Evolutionary conservation across 2,329 filamentous ascomycete genomes (phyloP).

Genomic region (Coniochaeta prunicola): DNA sequence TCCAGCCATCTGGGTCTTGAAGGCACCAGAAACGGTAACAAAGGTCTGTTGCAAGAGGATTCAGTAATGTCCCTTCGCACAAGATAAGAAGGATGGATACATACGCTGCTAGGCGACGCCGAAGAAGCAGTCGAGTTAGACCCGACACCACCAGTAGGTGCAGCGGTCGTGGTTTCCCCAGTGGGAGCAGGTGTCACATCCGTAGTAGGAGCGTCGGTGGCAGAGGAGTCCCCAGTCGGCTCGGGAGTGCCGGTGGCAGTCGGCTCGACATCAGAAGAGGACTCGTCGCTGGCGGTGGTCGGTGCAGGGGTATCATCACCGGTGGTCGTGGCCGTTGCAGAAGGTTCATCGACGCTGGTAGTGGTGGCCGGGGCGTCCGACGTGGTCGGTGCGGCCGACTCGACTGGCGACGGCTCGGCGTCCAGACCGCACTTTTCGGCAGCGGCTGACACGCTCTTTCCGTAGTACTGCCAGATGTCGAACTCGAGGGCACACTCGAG

Average conservation of each 20-base stretch:
- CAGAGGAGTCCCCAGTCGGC: background rate
- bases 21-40: background rate
- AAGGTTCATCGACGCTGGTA: background rate
- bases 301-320: background rate
- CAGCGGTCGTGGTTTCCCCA: background rate
- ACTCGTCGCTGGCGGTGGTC: background rate
- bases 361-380: background rate
- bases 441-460: conserved; percentile 23
- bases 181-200: background rate
- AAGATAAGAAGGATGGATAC: background rate
- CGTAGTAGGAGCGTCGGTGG: background rate
- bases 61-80: background rate
- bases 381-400: background rate
- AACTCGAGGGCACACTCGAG: conserved; percentile 34
- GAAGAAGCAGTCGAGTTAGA: background rate
- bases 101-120: background rate
- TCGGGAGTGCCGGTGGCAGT: background rate
- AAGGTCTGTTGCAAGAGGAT: background rate
- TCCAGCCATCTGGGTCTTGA: background rate
- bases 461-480: conserved; percentile 37
- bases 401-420: conserved; percentile 5
- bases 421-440: conserved; percentile 22
- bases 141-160: background rate
- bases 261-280: background rate
- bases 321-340: background rate